Percentiles rank a stretch among this genome's conserved stretches.
These are phyloP conservation scores for Coemansia sp. DNA, from an alignment of 192 early-diverging fungal genomes.

Conservation along the genomic window DNA sequence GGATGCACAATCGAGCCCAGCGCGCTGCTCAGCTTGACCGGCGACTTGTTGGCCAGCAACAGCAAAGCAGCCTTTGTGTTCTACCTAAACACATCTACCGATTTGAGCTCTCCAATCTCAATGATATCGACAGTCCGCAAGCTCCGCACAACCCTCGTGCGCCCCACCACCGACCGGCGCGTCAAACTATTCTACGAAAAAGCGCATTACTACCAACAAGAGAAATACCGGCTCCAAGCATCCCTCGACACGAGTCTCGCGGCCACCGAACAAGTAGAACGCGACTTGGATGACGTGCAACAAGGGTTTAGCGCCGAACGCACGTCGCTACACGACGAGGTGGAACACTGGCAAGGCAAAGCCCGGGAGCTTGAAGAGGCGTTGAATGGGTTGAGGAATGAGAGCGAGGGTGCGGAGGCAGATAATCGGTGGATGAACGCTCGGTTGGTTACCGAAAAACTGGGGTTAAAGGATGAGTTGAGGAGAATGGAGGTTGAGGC, in stretches of 20 bases:
- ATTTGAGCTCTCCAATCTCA: constrained; percentile 17
- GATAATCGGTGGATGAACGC: constrained; percentile 47
- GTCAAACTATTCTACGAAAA: constrained; percentile 55
- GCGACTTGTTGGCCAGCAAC: constrained; percentile 46
- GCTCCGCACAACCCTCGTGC: constrained; percentile 7
- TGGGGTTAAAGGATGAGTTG: constrained; percentile 47
- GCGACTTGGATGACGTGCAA: constrained; percentile 53
- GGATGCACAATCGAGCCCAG: constrained; percentile 33
- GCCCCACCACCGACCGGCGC: constrained; percentile 31
- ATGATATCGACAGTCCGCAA: constrained; percentile 38
- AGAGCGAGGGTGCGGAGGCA: constrained; percentile 39
- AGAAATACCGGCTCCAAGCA: constrained; percentile 52
- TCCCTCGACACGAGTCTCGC: constrained; percentile 35
- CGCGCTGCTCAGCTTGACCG: constrained; percentile 28
- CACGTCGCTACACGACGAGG: constrained; percentile 39
- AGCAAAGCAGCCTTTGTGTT: constrained; percentile 52
- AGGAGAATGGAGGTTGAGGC: constrained; percentile 50
- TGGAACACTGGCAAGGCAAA: constrained; percentile 47
- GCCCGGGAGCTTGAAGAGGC: constrained; percentile 38
- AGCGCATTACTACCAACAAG: constrained; percentile 54
- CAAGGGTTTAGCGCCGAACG: constrained; percentile 49
- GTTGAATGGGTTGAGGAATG: constrained; percentile 18
- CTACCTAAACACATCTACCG: constrained; percentile 32
- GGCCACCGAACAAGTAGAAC: constrained; percentile 43
- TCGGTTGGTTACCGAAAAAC: constrained; percentile 47